Base-by-base conservation (phyloP, 371 early-diverging fungal species). In the Mortierella sp. region DNA sequence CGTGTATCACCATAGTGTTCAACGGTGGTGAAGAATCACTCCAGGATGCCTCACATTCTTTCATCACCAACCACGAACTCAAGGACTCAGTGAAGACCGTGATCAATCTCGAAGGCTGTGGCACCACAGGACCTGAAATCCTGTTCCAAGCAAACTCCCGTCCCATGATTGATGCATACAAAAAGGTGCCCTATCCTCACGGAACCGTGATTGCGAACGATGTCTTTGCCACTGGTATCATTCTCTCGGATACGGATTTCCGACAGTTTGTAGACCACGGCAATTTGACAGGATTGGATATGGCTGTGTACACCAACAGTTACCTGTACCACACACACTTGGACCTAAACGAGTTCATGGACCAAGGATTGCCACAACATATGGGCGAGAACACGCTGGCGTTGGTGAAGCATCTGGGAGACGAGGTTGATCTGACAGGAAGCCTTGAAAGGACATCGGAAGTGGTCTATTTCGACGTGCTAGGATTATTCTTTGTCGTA, bases 21-120 rank as follows among this genome's bases (percentile, higher is more conserved):
- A 93, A 93, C 74, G 93, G 93, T 43, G 93, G 92, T 7, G 93
- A 93, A 65, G 93, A 93, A 72, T 84, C 89, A 1, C 70, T 91
- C 13, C 92, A 92, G 67, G 93, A 93, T 80, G 93, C 89, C 9
- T 87, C 90, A 5, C 90, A 91, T 64, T 88, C 87, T 8, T 93
- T 91, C 73, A 87, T 91, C 62, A 89, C 89, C 5, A 86, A 81
- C 69, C 89, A 89, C 52, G 82, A 83, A 24, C 78, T 85, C 53
- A 86, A 83, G 69, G 85, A 87, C 54, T 78, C 80, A 3, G 83
- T 91, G 42, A 83, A 86, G 16, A 85, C 89, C 2, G 89, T 93
- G 8, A 81, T 93, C 38, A 93, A 93, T 59, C 74, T 93, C 54
- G 93, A 93, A 60, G 89, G 90, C 1, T 89, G 89, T 72, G 93